Conservation (phyloP, 352 stramenopile species). For the Globisporangium paddicum region DNA sequence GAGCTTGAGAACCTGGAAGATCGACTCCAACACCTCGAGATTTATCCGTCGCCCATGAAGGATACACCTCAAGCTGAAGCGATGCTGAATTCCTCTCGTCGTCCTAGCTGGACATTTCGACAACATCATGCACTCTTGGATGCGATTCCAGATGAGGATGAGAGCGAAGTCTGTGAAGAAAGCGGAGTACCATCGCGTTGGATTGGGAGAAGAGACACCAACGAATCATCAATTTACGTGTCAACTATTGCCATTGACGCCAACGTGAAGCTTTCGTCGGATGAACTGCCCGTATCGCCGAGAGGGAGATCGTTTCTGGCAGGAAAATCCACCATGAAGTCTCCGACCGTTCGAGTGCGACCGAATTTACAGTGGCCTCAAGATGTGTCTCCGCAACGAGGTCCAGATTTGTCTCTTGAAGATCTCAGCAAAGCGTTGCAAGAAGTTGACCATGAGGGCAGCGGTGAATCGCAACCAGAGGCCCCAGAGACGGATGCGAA, state of each 20-base stretch:
- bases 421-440: constrained; percentile 20
- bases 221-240: not conserved
- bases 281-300: not conserved
- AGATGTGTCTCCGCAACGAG: constrained; percentile 32
- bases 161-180: constrained; percentile 18
- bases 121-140: constrained; percentile 53
- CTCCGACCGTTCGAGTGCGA: constrained; percentile 32
- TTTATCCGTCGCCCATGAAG: constrained; percentile 70
- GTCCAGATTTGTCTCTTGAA: constrained; percentile 38
- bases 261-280: not conserved
- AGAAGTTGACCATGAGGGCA: constrained; percentile 6
- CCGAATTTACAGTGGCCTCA: constrained; percentile 39
- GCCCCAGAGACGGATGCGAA: not conserved
- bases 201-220: constrained; percentile 1
- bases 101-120: constrained; percentile 60
- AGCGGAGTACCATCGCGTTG: not conserved
- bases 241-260: not conserved
- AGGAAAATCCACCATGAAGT: constrained; percentile 25
- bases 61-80: constrained; percentile 5
- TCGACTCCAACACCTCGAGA: constrained; percentile 42
- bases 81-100: constrained; percentile 23
- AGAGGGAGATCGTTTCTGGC: not conserved
- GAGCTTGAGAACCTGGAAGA: constrained; percentile 55
- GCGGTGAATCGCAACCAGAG: not conserved
- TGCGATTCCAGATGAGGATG: constrained; percentile 42